These are phyloP conservation scores for Tricholoma saponaceum DNA, from an alignment of 768 basidiomycete species.

Conservation along the genomic window DNA sequence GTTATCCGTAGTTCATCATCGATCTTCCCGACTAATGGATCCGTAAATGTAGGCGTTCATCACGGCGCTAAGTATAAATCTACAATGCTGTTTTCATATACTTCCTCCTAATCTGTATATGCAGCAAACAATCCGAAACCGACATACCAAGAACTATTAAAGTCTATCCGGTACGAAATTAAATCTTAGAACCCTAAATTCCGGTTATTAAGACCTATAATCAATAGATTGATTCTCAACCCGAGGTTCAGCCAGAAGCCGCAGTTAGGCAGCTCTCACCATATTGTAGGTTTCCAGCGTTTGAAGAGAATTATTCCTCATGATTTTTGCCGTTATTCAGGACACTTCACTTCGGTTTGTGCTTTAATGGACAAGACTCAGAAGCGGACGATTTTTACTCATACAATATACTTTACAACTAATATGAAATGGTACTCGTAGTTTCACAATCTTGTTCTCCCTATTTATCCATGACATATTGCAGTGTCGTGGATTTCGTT, in stretches of 20 bases:
- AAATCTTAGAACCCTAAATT: neutral
- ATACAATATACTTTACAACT: neutral
- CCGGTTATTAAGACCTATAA: no score
- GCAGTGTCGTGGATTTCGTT: no score
- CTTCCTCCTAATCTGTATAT: neutral
- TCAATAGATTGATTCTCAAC: conserved; percentile 48
- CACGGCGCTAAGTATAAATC: conserved; percentile 37
- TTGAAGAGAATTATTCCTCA: neutral
- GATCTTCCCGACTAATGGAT: neutral
- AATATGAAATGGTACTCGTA: neutral
- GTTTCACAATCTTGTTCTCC: neutral
- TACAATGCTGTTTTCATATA: neutral
- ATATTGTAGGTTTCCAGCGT: conserved; percentile 38
- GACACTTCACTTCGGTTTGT: conserved; percentile 31
- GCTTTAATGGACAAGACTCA: conserved; percentile 5
- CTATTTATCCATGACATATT: no score
- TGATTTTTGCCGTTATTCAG: conserved; percentile 16
- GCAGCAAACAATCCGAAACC: conserved; percentile 49
- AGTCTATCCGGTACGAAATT: conserved; percentile 44
- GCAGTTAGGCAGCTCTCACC: conserved; percentile 71
- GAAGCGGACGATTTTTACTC: neutral
- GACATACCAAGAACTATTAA: conserved; percentile 61
- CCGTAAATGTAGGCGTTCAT: conserved; percentile 54
- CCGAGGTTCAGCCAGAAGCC: conserved; percentile 67
- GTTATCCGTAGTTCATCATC: neutral